phyloP scores from a whole-genome alignment of 495 filamentous ascomycete genomes.

The Filosporella fistucella region DNA sequence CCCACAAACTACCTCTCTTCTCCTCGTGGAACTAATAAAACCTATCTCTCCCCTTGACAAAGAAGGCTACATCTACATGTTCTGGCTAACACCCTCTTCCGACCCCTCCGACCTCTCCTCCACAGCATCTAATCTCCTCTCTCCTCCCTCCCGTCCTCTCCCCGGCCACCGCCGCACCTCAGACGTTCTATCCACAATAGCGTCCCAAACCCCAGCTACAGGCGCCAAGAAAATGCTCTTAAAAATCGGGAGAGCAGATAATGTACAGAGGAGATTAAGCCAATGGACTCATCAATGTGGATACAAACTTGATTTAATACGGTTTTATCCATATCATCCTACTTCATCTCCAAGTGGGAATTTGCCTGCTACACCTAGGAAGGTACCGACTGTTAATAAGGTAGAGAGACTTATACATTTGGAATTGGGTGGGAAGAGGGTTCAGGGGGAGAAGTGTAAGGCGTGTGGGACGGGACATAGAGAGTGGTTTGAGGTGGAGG shows the following conservation, averaged over 20 bases:
- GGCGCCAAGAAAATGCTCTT: slow-evolving; percentile 56
- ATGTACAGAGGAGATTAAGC: slow-evolving; percentile 85
- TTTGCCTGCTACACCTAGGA: slow-evolving; percentile 42
- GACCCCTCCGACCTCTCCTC: slow-evolving; percentile 43
- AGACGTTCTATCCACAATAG: slow-evolving; percentile 52
- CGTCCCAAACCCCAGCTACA: slow-evolving; percentile 1
- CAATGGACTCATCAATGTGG: slow-evolving; percentile 93
- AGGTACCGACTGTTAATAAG: slow-evolving; percentile 81
- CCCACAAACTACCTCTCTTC: slow-evolving; percentile 58
- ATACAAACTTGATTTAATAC: slow-evolving; percentile 76
- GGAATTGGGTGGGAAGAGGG: slow-evolving; percentile 67
- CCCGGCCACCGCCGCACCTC: slow-evolving; percentile 52
- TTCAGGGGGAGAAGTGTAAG: slow-evolving; percentile 57
- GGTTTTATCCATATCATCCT: slow-evolving; percentile 86
- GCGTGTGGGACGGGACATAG: slow-evolving; percentile 83
- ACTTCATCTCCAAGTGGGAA: slow-evolving; percentile 27
- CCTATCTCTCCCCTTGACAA: slow-evolving; percentile 75
- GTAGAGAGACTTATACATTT: slow-evolving; percentile 90
- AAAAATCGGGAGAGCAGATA: slow-evolving; percentile 88
- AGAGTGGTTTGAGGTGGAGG: slow-evolving; percentile 95
- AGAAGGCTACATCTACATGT: slow-evolving; percentile 95
- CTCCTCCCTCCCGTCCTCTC: slow-evolving; percentile 35
- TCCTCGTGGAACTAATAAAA: slow-evolving; percentile 75
- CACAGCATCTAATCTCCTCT: slow-evolving; percentile 54
- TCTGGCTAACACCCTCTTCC: slow-evolving; percentile 74